A percentile compares a stretch with the other conserved stretches of the same genome.
Conservation (phyloP, 192 early-diverging fungal genomes). For the Coemansia javaensis region DNA sequence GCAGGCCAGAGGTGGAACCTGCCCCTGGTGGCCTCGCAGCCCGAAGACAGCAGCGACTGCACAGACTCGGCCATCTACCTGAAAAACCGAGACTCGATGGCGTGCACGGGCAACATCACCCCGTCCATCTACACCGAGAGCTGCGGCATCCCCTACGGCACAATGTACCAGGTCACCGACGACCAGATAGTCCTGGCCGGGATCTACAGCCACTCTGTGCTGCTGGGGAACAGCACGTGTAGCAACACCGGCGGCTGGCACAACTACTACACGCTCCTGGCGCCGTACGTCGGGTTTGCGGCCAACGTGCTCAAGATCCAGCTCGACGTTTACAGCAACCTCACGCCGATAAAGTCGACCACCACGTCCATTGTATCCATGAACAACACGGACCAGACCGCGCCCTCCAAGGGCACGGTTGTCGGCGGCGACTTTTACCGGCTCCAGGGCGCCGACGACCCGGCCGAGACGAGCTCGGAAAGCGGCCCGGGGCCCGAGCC, state of each 20-base stretch:
- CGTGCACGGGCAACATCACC: neutral
- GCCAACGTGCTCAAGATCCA: neutral
- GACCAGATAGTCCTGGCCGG: neutral
- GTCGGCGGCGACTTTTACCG: constrained; percentile 5
- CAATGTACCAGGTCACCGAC: constrained; percentile 4
- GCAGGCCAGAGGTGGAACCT: constrained; percentile 1
- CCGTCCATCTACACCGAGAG: neutral
- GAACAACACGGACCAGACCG: neutral
- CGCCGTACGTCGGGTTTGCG: constrained; percentile 8
- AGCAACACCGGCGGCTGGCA: neutral
- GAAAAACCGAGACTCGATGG: neutral
- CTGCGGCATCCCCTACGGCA: constrained; percentile 14
- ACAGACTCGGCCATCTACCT: neutral
- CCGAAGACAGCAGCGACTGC: neutral
- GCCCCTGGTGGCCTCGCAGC: neutral
- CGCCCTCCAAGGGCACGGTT: neutral
- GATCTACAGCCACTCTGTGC: constrained; percentile 12
- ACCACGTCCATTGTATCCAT: neutral
- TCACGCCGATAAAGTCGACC: neutral
- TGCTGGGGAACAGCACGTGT: constrained; percentile 4
- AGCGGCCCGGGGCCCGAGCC: no score
- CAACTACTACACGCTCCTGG: constrained; percentile 20
- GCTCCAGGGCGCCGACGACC: neutral
- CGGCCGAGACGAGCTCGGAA: neutral
- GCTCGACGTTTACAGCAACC: neutral